Base-by-base conservation (phyloP, 176 grass and related monocot genomes). In the Saccharum spontaneum region DNA sequence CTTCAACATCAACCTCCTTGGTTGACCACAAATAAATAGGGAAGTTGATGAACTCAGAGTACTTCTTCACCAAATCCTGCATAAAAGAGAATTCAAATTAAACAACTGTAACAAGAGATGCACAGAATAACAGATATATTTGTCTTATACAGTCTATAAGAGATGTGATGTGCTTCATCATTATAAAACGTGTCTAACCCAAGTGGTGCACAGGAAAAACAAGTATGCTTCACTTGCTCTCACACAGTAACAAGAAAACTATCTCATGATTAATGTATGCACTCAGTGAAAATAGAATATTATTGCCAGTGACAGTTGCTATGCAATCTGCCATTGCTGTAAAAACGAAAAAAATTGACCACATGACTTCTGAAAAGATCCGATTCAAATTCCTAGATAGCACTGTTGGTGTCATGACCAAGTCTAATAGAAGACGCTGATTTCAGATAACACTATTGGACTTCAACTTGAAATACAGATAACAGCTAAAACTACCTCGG, bases 41-140 rank as follows among this genome's bases (percentile, higher is more conserved):
- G 90, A 99, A 99, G 81, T 99, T 99, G 77, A 99, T 99, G 74
- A 99, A 99, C 72, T 96, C 87, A 79, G 97, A 99, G 71, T 99
- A 99, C 75, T 75, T 95, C 86, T 95, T 99, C 36, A 99, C 90
- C 82, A 99, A 94, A 24, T 99, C 97, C 97, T 99, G 69, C 22
- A 85, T 26, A 83, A 88, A 16, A 44, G 34, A 57, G 67, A 20
- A 73, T 44, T 67, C 33, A 60, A n/a, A 12, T 49, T 72, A 84
- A 81, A 28, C 8, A 73, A 1, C 22, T 26, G 82, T 31, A 60
- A n/a, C 15, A 39, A 48, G 10, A 83, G 50, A 10, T 24, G 60
- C 16, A 41, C 12, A 78, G 18, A 28, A 28, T 28, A 28, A 41
- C 5, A 71, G 0, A 17, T 40, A 7, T 52, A 26, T 34, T 17